Evolutionary conservation across 2,329 filamentous ascomycete species (phyloP), one percentile per base, ranked within the genome.

Genomic region (Coniochaeta sp.): DNA sequence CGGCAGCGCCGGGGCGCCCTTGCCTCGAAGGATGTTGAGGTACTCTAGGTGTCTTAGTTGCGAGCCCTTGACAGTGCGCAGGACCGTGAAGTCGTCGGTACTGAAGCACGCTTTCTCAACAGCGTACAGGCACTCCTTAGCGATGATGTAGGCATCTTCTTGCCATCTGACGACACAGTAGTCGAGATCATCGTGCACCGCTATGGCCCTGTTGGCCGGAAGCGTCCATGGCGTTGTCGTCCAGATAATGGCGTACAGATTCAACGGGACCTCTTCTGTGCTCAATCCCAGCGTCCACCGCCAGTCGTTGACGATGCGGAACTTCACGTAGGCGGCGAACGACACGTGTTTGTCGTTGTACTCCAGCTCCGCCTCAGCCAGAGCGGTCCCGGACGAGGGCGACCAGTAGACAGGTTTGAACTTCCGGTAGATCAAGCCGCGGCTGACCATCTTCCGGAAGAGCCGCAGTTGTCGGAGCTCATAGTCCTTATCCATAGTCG

Each of bases 151-250:
- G 19, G 86, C 85, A 64, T 86, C 79, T 0, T 71, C 71, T 0
- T 78, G 77, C 1, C 82, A 77, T 59, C 80, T 77, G 40, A 96
- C 77, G 22, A 96, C 73, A 4, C 80, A 79, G 71, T 98, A 99
- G 50, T 85, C 78, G 62, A 98, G 75, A 42, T 90, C 85, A 7
- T 83, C 77, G 67, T 91, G 86, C 38, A 98, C 82, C 2, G 91
- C 93, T 71, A 99, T 92, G 0, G 91, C 93, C 70, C 86, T 86
- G 71, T 99, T 99, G 1, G 93, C 93, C 0, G 95, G 93, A 5
- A 99, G 78, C 0, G 95, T 99, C 95, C 95, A 99, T 0, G 95
- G 95, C 0, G 95, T 99, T 0, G 95, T 99, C 1, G 95, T 99
- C 95, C 95, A 99, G 58, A 98, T 90, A n/a, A 95, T 82, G n/a